Conservation (phyloP, 495 filamentous ascomycete genomes). For the Aspergillus hancockii region DNA sequence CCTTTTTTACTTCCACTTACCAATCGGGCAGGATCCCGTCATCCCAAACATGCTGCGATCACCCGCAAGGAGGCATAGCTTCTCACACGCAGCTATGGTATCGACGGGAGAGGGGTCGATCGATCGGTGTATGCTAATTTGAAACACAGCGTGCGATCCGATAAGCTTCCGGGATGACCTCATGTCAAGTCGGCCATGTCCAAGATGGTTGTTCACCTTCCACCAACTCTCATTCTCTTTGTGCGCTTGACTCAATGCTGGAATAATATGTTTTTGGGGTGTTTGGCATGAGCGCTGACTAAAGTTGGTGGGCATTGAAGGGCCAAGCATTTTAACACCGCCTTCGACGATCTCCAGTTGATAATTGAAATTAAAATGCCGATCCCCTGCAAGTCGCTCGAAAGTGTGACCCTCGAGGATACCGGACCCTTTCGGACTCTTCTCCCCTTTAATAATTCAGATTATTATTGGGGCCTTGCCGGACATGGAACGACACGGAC, state of each 20-base stretch:
- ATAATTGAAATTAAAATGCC: slow-evolving; percentile 2
- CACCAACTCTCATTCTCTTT: not conserved
- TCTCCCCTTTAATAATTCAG: not conserved
- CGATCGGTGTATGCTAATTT: not conserved
- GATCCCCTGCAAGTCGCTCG: slow-evolving; percentile 1
- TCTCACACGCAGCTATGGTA: no score
- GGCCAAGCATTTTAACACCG: not conserved
- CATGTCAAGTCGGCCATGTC: not conserved
- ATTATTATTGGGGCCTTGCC: not conserved
- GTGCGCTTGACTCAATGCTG: not conserved
- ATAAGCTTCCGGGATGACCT: slow-evolving; percentile 2
- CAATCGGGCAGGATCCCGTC: no score
- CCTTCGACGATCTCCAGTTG: no score
- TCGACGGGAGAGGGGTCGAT: no score
- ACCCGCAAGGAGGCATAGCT: not conserved
- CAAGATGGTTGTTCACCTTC: not conserved
- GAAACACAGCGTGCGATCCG: not conserved
- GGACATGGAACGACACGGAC: not conserved
- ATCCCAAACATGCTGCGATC: not conserved
- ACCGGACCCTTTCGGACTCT: not conserved
- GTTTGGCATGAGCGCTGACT: no score
- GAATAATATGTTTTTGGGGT: not conserved
- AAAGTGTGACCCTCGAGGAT: not conserved
- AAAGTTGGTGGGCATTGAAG: not conserved
- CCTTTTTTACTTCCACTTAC: no score